phyloP scores from a whole-genome alignment of 305 asterid species.

The Lippia alba region DNA sequence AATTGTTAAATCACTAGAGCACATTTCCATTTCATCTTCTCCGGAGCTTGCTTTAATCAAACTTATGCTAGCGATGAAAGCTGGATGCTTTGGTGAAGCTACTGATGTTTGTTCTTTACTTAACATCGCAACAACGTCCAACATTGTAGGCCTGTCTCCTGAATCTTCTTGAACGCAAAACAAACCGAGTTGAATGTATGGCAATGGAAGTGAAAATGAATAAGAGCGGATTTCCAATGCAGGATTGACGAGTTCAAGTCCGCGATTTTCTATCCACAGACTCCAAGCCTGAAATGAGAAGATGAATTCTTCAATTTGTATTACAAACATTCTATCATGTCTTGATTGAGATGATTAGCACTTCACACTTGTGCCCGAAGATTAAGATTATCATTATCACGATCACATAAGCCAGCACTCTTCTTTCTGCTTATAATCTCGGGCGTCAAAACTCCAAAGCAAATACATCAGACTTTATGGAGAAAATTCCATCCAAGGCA shows the following conservation, averaged over 20 bases:
- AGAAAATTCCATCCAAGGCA: slow-evolving; percentile 35
- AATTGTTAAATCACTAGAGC: too few relatives aligned
- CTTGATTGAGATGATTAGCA: background rate
- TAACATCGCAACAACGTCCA: too few relatives aligned
- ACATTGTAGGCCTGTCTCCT: slow-evolving; percentile 30
- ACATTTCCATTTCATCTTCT: background rate
- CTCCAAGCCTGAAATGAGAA: slow-evolving; percentile 32
- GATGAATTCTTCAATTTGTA: background rate
- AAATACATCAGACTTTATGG: slow-evolving; percentile 35
- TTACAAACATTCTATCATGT: background rate
- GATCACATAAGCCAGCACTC: slow-evolving; percentile 22
- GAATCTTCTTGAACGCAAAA: slow-evolving; percentile 42
- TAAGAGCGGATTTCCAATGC: slow-evolving; percentile 9
- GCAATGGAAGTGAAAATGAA: slow-evolving; percentile 3
- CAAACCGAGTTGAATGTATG: slow-evolving; percentile 34
- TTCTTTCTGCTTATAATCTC: too few relatives aligned
- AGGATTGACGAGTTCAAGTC: slow-evolving; percentile 27
- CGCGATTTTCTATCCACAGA: slow-evolving; percentile 27
- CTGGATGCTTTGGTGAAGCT: slow-evolving; percentile 24
- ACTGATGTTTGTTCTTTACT: slow-evolving; percentile 2
- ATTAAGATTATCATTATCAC: slow-evolving; percentile 15
- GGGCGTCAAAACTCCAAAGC: slow-evolving; percentile 38
- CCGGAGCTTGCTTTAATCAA: slow-evolving; percentile 10
- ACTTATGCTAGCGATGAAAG: slow-evolving; percentile 22
- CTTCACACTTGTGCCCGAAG: slow-evolving; percentile 39